Base-by-base conservation (phyloP, 2,329 filamentous ascomycete genomes). In the Colletotrichum melonis region DNA sequence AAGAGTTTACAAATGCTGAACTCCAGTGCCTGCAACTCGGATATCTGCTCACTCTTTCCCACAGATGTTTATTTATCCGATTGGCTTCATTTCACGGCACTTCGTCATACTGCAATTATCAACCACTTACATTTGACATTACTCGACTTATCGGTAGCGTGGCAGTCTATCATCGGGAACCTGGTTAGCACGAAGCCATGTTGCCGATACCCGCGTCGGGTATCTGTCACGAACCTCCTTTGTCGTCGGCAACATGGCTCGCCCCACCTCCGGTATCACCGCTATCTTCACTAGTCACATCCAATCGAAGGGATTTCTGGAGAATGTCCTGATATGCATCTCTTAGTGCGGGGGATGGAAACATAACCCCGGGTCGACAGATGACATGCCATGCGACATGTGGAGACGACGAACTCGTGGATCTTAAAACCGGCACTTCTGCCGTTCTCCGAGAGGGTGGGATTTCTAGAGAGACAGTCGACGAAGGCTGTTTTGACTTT, bases 181-280 rank as follows among this genome's bases (percentile, higher is more conserved):
- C 46, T 42, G 35, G 19, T 32, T 32, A 26, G n/a, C 2, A 12
- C 24, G 1, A 24, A 49, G 46, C 58, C 65, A 63, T 3, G 32
- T 63, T 69, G 55, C 73, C 73, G 73, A 73, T 57, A 63, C 12
- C 60, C 46, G 46, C 16, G 30, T 73, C 73, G 60, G 73, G 42
- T 69, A 69, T 63, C 56, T 66, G 59, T 14, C 67, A 35, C n/a
- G n/a, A 19, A 16, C n/a, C 46, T 12, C 30, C 49, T 28, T n/a
- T n/a, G 16, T 35, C 42, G n/a, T 74, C 69, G 69, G 73, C 5
- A 74, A 69, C 32, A 38, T 68, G 65, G 52, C 60, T 32, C 46
- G 57, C 55, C 57, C 72, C 65, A 67, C 72, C 38, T 38, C 28
- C 46, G 16, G 16, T 73, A 73, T 66, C 60, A 57, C 49, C 30